These are phyloP conservation scores for Cladobotryum mycophilum DNA, from an alignment of 2,329 filamentous ascomycete species.

Conservation along the genomic window DNA sequence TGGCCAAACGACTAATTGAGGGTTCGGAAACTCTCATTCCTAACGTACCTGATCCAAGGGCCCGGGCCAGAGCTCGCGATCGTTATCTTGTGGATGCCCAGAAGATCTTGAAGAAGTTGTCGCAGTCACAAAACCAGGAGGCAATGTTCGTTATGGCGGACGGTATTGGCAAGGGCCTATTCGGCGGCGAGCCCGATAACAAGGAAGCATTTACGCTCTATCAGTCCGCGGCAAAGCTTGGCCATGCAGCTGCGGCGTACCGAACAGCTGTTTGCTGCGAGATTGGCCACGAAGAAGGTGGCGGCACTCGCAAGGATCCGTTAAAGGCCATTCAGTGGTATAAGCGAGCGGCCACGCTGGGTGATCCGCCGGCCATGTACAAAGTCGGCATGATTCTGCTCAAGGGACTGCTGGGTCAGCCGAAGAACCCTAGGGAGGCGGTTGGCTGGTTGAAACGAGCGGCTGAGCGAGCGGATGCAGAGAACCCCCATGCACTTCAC, in stretches of 20 bases:
- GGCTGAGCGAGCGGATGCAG: slow-evolving; percentile 76
- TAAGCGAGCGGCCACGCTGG: slow-evolving; percentile 81
- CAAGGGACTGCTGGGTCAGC: slow-evolving; percentile 88
- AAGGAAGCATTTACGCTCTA: slow-evolving; percentile 94
- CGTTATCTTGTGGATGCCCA: slow-evolving; percentile 79
- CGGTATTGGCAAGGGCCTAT: slow-evolving; percentile 72
- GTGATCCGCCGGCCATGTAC: slow-evolving; percentile 93
- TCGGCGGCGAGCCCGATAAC: slow-evolving; percentile 73
- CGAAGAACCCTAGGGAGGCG: slow-evolving; percentile 74
- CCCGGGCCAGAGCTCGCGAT: slow-evolving; percentile 69
- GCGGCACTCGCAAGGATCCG: slow-evolving; percentile 84
- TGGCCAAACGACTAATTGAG: slow-evolving; percentile 82
- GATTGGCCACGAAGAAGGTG: slow-evolving; percentile 88
- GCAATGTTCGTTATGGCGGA: slow-evolving; percentile 95
- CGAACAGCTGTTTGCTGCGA: slow-evolving; percentile 96
- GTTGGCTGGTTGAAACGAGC: slow-evolving; percentile 90
- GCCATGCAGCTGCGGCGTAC: slow-evolving; percentile 82
- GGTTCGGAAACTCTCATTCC: slow-evolving; percentile 70
- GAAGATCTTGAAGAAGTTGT: slow-evolving; percentile 87
- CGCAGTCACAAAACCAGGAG: slow-evolving; percentile 64
- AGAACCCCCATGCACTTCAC: slow-evolving; percentile 93
- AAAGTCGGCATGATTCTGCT: slow-evolving; percentile 95
- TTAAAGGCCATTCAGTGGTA: slow-evolving; percentile 98
- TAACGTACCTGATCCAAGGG: slow-evolving; percentile 59
- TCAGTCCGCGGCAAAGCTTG: slow-evolving; percentile 84